Conservation (phyloP, 108 stramenopile species). For the Licmophora abbreviata region DNA sequence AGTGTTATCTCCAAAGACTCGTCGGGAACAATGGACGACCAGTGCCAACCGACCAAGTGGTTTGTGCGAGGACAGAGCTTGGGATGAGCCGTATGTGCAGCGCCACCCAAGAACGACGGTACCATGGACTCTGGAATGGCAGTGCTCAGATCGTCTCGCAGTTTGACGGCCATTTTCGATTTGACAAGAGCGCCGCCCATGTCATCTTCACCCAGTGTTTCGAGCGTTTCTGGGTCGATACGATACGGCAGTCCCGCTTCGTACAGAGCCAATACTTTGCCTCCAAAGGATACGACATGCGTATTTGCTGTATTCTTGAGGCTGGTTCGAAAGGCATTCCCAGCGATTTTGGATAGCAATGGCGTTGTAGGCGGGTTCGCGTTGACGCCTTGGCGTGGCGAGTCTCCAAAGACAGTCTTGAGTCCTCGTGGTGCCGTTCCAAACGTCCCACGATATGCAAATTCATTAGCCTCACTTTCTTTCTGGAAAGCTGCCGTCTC, state of each 20-base stretch:
- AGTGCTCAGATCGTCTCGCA: constrained; percentile 20
- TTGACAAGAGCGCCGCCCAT: constrained; percentile 14
- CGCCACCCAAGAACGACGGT: constrained; percentile 40
- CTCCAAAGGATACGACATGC: constrained; percentile 51
- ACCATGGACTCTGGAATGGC: constrained; percentile 26
- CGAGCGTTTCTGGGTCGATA: constrained; percentile 37
- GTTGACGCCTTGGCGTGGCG: constrained; percentile 28
- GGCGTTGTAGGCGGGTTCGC: constrained; percentile 28
- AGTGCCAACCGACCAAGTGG: constrained; percentile 51
- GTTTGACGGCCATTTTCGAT: constrained; percentile 10
- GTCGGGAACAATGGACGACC: constrained; percentile 21
- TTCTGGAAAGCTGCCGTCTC: constrained; percentile 31
- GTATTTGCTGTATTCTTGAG: constrained; percentile 65
- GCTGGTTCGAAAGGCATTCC: constrained; percentile 36
- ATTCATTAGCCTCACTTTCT: constrained; percentile 20
- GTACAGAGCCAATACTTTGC: constrained; percentile 50
- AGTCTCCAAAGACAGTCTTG: constrained; percentile 9
- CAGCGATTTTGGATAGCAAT: constrained; percentile 20
- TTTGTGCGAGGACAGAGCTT: constrained; percentile 39
- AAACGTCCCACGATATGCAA: constrained; percentile 39
- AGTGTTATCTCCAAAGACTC: constrained; percentile 31
- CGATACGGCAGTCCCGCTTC: constrained; percentile 48
- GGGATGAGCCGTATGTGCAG: constrained; percentile 49
- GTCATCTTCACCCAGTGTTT: constrained; percentile 40
- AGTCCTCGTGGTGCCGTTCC: constrained; percentile 38